These are phyloP conservation scores for Ulmus americana DNA, from an alignment of 331 rosid species.

Conservation along the genomic window DNA sequence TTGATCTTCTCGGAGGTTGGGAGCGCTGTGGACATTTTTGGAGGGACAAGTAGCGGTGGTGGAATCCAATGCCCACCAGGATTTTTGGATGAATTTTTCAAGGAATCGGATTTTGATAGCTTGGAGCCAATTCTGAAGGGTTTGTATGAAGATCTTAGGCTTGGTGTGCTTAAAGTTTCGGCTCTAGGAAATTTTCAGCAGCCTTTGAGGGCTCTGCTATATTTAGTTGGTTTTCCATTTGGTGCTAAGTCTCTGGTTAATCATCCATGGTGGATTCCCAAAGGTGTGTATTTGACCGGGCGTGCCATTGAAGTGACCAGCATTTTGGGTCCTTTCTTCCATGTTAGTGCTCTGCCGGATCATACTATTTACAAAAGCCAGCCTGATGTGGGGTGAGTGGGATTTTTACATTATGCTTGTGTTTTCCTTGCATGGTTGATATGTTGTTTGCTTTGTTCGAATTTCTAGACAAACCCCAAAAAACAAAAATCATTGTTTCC, in stretches of 20 bases:
- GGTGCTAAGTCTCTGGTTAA: slow-evolving; percentile 82
- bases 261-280: slow-evolving; percentile 94
- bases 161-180: slow-evolving; percentile 74
- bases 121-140: slow-evolving; percentile 71
- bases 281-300: slow-evolving; percentile 73
- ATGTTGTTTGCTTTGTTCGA: neutral
- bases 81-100: slow-evolving; percentile 76
- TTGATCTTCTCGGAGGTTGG: slow-evolving; percentile 63
- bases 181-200: slow-evolving; percentile 91
- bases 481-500: neutral
- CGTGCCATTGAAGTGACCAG: slow-evolving; percentile 97
- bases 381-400: slow-evolving; percentile 94
- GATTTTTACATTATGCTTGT: neutral
- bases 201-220: slow-evolving; percentile 67
- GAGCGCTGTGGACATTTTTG: slow-evolving; percentile 42
- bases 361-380: slow-evolving; percentile 64
- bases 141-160: slow-evolving; percentile 76
- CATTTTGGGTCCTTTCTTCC: slow-evolving; percentile 91
- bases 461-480: neutral
- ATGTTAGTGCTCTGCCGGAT: slow-evolving; percentile 88
- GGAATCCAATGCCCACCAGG: slow-evolving; percentile 73
- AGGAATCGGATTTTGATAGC: slow-evolving; percentile 72
- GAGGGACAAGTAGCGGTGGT: slow-evolving; percentile 31
- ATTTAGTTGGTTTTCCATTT: slow-evolving; percentile 64
- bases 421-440: no score